phyloP scores from a whole-genome alignment of 306 rosid species.

The Chamaecrista fasciculata region DNA sequence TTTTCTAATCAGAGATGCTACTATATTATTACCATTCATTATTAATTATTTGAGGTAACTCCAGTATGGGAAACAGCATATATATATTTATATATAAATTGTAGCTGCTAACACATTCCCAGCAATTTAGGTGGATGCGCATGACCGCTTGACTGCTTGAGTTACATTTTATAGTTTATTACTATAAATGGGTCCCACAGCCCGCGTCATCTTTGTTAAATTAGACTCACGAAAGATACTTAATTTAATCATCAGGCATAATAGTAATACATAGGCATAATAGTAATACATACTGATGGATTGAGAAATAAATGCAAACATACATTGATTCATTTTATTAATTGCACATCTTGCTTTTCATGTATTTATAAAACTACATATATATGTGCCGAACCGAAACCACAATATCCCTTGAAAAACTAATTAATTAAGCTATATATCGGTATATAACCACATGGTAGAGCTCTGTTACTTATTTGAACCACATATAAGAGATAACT shows the following conservation, averaged over 20 bases:
- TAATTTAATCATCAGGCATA: neutral
- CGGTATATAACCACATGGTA: constrained; percentile 40
- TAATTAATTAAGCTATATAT: constrained; percentile 8
- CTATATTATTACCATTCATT: too few species aligned
- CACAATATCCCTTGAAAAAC: constrained; percentile 16
- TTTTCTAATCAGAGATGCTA: neutral
- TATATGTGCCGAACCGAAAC: too few species aligned
- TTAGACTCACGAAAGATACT: neutral
- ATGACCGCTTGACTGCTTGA: neutral
- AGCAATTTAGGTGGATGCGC: neutral
- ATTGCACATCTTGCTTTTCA: constrained; percentile 12
- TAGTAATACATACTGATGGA: too few species aligned
- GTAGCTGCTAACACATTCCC: neutral
- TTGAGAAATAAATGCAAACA: neutral
- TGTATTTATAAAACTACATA: neutral
- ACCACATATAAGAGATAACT: constrained; percentile 16
- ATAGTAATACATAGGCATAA: too few species aligned
- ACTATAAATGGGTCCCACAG: neutral
- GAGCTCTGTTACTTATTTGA: constrained; percentile 31
- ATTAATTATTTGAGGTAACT: neutral
- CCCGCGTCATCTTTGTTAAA: neutral
- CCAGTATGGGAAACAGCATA: neutral
- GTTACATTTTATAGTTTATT: too few species aligned
- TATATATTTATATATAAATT: too few species aligned
- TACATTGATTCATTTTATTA: constrained; percentile 2